Conservation (phyloP, 2,329 filamentous ascomycete species). For the Aspergillus glaucus region DNA sequence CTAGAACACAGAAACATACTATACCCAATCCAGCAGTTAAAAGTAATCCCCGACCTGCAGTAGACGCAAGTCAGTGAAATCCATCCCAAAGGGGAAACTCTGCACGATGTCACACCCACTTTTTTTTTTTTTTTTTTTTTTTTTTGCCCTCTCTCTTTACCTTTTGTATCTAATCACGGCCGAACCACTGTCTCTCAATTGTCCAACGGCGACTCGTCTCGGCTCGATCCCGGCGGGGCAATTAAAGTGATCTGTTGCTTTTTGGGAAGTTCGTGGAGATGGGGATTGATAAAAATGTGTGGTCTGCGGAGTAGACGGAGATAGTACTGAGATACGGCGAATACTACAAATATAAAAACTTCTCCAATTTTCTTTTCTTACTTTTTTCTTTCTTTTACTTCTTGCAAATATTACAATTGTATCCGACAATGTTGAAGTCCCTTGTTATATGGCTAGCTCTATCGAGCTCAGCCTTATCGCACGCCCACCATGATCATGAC, state of each 20-base stretch:
- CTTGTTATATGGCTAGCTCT: constrained; percentile 25
- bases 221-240: neutral
- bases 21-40: too few species aligned
- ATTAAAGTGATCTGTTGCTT: neutral
- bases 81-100: constrained; percentile 26
- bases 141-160: neutral
- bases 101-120: constrained; percentile 24
- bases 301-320: neutral
- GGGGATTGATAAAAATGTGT: neutral
- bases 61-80: neutral
- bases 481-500: constrained; percentile 36
- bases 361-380: constrained; percentile 4
- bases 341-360: neutral
- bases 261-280: neutral
- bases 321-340: neutral
- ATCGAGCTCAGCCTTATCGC: constrained; percentile 24
- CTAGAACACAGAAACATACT: neutral
- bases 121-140: constrained; percentile 3
- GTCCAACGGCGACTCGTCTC: too few species aligned
- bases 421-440: neutral
- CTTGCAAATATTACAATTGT: neutral
- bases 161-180: neutral
- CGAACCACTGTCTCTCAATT: neutral
- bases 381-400: neutral
- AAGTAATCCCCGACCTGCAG: too few species aligned